Evolutionary conservation across 768 basidiomycete species (phyloP), one percentile per base, ranked within the genome.

Genomic region (Mycena metata): DNA sequence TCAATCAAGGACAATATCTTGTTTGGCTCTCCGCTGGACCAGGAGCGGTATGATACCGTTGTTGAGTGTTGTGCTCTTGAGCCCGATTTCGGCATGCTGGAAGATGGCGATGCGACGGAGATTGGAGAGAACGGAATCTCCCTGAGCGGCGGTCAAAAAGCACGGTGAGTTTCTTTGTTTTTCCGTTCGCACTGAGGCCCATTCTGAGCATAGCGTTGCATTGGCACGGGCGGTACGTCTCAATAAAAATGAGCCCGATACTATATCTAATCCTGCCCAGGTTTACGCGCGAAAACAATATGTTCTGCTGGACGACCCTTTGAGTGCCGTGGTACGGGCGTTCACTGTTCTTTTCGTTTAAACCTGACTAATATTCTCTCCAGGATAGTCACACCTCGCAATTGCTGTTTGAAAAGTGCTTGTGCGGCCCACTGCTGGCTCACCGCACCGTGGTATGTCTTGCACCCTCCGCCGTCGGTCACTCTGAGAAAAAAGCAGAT

Each of bases 1-100:
- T 39, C 91, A 0, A 91, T 94, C 60, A 83, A 80, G 70, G 90
- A 91, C 43, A 95, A 96, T 74, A 93, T 96, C 73, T 78, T 93
- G 11, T 95, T 95, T 76, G 93, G 92, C 0, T 86, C 86, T 69
- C 89, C 89, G 0, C 88, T 82, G 66, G 91, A 93, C 58, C 88
- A 92, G 68, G 88, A 90, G 67, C 83, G 94, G 52, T 96, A 96
- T 71, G 79, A 91, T 15, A 83, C 80, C 0, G 94, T 96, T 33
- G 75, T 96, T 15, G 90, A 94, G 55, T 91, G 89, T 15, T 98
- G 96, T 74, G 96, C 95, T 0, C 79, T 99, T 59, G 80, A 76
- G 23, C 88, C 92, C 0, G 97, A 99, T 81, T 78, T 99, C 62
- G 88, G 91, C 3, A 86, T 96, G 16, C 78, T 99, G 1, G 92